Conservation (phyloP, 176 grass and related monocot genomes). For the Eremochloa ophiuroides region DNA sequence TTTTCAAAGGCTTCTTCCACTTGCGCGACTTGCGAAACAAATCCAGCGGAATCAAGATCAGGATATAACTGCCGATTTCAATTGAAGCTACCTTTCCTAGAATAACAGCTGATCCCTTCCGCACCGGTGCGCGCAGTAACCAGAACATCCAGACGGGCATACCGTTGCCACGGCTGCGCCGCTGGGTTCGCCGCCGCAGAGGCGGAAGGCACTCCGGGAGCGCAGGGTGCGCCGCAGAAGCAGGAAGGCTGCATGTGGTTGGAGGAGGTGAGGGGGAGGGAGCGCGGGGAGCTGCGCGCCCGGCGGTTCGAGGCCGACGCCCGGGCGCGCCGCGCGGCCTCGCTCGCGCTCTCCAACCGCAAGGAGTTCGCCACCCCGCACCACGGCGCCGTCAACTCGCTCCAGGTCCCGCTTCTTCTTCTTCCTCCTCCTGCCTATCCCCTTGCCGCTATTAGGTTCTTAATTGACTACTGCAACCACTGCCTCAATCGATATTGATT, state of each 20-base stretch:
- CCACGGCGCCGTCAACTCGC: slow-evolving; percentile 80
- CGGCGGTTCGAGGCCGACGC: slow-evolving; percentile 42
- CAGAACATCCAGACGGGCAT: not conserved
- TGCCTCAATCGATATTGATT: not conserved
- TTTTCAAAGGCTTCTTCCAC: not conserved
- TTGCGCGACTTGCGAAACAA: not conserved
- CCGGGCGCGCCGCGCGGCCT: slow-evolving; percentile 41
- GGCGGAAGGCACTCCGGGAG: not conserved
- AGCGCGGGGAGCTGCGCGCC: slow-evolving; percentile 53
- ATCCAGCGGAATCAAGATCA: not conserved
- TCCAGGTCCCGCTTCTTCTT: slow-evolving; percentile 49
- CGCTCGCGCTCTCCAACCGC: slow-evolving; percentile 71
- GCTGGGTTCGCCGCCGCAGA: slow-evolving; percentile 5
- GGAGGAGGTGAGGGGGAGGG: slow-evolving; percentile 61
- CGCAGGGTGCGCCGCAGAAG: not conserved
- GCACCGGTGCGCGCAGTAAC: not conserved
- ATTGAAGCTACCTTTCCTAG: not conserved
- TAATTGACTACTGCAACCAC: not conserved
- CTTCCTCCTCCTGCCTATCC: not conserved
- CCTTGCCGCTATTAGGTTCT: not conserved
- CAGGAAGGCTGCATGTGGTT: slow-evolving; percentile 59
- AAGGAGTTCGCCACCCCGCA: slow-evolving; percentile 78
- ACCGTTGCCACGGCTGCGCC: not conserved
- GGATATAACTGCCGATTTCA: not conserved
- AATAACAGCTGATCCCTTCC: slow-evolving; percentile 1